A percentile compares a stretch with the other conserved stretches of the same genome.
Conservation (phyloP, 2,329 filamentous ascomycete species). For the Ascosphaera pollenicola region DNA sequence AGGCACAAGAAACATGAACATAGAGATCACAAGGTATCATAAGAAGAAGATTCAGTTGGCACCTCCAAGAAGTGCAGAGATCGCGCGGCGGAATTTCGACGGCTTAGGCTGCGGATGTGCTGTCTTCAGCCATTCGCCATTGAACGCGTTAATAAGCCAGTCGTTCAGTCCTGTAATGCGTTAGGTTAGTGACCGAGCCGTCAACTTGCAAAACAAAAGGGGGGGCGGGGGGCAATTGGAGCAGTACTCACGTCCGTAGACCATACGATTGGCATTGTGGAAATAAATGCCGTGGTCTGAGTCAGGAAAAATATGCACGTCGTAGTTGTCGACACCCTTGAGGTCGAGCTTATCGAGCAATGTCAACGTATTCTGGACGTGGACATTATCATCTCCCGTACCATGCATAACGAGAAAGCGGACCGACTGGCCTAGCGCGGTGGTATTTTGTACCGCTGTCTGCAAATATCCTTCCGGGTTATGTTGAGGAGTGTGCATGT, state of each 20-base stretch:
- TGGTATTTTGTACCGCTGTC: slow-evolving; percentile 51
- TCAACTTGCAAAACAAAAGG: slow-evolving; percentile 1
- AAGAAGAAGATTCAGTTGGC: background rate
- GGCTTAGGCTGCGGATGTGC: slow-evolving; percentile 27
- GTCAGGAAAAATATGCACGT: slow-evolving; percentile 90
- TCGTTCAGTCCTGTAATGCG: slow-evolving; percentile 26
- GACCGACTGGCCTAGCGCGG: slow-evolving; percentile 51
- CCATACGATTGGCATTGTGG: slow-evolving; percentile 74
- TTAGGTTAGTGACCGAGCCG: background rate
- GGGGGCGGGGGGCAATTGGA: background rate
- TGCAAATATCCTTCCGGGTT: slow-evolving; percentile 59
- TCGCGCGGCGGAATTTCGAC: slow-evolving; percentile 9
- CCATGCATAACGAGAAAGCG: slow-evolving; percentile 94
- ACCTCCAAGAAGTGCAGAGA: background rate
- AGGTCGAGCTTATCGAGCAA: slow-evolving; percentile 73
- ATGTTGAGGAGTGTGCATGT: slow-evolving; percentile 84
- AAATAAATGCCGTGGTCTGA: slow-evolving; percentile 91
- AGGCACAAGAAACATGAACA: too few relatives aligned
- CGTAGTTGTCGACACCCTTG: slow-evolving; percentile 70
- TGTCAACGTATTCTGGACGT: slow-evolving; percentile 81
- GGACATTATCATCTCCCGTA: slow-evolving; percentile 91
- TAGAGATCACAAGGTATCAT: too few relatives aligned
- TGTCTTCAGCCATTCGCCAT: slow-evolving; percentile 67
- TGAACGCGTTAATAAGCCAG: slow-evolving; percentile 95
- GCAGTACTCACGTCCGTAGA: slow-evolving; percentile 63